phyloP scores from a whole-genome alignment of 192 early-diverging fungal genomes.

The Podila epicladia region DNA sequence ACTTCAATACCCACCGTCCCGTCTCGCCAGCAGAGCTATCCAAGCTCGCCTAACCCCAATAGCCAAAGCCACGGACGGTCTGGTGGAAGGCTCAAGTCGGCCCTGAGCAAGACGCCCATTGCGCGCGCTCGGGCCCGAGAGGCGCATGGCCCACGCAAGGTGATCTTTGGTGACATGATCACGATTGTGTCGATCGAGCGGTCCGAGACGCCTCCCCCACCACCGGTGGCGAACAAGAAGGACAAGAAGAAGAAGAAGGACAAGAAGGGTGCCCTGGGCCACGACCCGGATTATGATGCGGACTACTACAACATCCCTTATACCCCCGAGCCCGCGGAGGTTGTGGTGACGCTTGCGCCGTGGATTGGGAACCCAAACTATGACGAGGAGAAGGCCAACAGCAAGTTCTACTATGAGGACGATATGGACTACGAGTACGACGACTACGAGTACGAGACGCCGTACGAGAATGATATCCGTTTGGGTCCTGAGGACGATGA shows the following conservation, averaged over 20 bases:
- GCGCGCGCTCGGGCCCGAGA: conserved; percentile 24
- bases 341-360: conserved; percentile 27
- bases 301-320: conserved; percentile 32
- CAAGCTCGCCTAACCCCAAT: not conserved
- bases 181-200: conserved; percentile 32
- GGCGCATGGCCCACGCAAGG: conserved; percentile 16
- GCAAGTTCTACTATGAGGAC: conserved; percentile 48
- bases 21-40: not conserved
- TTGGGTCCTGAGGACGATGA: conserved; percentile 30
- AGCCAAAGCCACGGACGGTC: not conserved
- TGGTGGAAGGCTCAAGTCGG: conserved; percentile 14
- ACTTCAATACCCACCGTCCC: not conserved
- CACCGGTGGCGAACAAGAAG: conserved; percentile 9
- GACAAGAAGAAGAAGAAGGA: conserved; percentile 30
- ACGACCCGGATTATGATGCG: conserved; percentile 31
- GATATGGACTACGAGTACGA: conserved; percentile 28
- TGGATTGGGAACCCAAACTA: conserved; percentile 51
- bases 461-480: conserved; percentile 36
- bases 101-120: conserved; percentile 21
- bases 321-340: conserved; percentile 34
- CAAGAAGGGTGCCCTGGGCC: conserved; percentile 18
- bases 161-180: conserved; percentile 40
- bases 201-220: conserved; percentile 18
- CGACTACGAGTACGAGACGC: conserved; percentile 27
- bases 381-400: conserved; percentile 39